Percentiles rank a stretch among this genome's conserved stretches.
phyloP scores from a whole-genome alignment of 441 rosid genomes.

The Jatropha podagrica region DNA sequence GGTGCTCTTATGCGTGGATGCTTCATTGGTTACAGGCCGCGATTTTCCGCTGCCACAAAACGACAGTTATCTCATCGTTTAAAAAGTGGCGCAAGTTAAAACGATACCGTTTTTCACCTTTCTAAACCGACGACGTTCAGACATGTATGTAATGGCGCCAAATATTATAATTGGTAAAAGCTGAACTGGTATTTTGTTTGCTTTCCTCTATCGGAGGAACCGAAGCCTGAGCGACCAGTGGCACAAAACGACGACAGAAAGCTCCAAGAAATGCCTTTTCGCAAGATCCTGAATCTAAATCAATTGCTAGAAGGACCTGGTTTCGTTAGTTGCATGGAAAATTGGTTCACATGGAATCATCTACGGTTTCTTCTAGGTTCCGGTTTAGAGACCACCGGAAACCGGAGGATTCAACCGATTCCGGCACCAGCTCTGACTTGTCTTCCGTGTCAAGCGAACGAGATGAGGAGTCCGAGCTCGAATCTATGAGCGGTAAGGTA shows the following conservation, averaged over 20 bases:
- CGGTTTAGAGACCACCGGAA: constrained; percentile 50
- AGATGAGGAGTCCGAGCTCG: constrained; percentile 40
- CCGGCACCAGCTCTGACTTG: constrained; percentile 35
- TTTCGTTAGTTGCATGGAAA: constrained; percentile 9
- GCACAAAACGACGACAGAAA: constrained; percentile 35
- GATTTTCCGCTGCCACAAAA: neutral
- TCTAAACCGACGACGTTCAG: neutral
- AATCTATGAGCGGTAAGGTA: constrained; percentile 66
- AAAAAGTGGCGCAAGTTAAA: neutral
- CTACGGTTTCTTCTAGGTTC: constrained; percentile 41
- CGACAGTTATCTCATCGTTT: neutral
- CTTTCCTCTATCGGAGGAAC: constrained; percentile 27
- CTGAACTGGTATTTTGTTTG: constrained; percentile 1
- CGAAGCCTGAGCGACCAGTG: constrained; percentile 33
- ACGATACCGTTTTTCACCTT: constrained; percentile 1
- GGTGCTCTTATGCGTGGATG: neutral
- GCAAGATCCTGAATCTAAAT: constrained; percentile 12
- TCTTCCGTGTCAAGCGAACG: constrained; percentile 39
- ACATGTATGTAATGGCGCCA: constrained; percentile 15
- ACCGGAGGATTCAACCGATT: constrained; percentile 29
- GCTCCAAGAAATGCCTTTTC: constrained; percentile 24
- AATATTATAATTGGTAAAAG: neutral
- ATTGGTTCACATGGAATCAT: constrained; percentile 37
- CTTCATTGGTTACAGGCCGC: neutral
- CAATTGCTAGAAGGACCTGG: constrained; percentile 1